These are phyloP conservation scores for Alternaria panax DNA, from an alignment of 2,329 filamentous ascomycete genomes.

Conservation along the genomic window DNA sequence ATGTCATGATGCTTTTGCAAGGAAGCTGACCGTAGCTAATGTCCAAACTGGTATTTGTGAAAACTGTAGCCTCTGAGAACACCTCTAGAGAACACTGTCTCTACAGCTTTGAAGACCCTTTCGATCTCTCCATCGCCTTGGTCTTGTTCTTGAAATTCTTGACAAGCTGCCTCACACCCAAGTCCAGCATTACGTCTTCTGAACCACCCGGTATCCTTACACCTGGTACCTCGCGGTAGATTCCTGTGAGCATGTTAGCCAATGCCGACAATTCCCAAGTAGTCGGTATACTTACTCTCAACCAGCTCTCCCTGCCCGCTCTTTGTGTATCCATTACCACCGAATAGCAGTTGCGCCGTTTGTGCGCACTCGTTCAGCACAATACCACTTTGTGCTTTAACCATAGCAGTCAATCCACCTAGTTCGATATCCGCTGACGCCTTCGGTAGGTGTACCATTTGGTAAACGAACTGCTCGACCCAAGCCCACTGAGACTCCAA, in stretches of 20 bases:
- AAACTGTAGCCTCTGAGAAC: background rate
- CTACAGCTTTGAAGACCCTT: slow-evolving; percentile 56
- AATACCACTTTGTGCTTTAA: slow-evolving; percentile 75
- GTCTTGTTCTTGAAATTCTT: slow-evolving; percentile 71
- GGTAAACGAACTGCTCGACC: slow-evolving; percentile 74
- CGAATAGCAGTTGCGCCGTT: slow-evolving; percentile 73
- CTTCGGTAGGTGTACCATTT: slow-evolving; percentile 68
- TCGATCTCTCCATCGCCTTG: slow-evolving; percentile 57
- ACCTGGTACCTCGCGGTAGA: slow-evolving; percentile 70
- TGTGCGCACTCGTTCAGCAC: slow-evolving; percentile 76
- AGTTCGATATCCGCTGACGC: slow-evolving; percentile 68
- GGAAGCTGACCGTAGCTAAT: background rate
- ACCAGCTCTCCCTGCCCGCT: slow-evolving; percentile 74
- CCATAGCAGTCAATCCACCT: slow-evolving; percentile 74
- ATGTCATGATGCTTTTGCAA: background rate
- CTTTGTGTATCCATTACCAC: slow-evolving; percentile 75
- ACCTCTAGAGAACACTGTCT: background rate
- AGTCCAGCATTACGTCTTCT: slow-evolving; percentile 76
- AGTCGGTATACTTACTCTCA: slow-evolving; percentile 63
- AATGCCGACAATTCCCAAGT: background rate
- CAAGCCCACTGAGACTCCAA: slow-evolving; percentile 76
- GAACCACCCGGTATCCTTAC: slow-evolving; percentile 70
- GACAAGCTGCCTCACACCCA: slow-evolving; percentile 73
- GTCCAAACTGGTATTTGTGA: background rate
- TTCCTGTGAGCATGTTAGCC: slow-evolving; percentile 52